Base-by-base conservation (phyloP, 2,329 filamentous ascomycete species). In the Zymoseptoria pseudotritici region DNA sequence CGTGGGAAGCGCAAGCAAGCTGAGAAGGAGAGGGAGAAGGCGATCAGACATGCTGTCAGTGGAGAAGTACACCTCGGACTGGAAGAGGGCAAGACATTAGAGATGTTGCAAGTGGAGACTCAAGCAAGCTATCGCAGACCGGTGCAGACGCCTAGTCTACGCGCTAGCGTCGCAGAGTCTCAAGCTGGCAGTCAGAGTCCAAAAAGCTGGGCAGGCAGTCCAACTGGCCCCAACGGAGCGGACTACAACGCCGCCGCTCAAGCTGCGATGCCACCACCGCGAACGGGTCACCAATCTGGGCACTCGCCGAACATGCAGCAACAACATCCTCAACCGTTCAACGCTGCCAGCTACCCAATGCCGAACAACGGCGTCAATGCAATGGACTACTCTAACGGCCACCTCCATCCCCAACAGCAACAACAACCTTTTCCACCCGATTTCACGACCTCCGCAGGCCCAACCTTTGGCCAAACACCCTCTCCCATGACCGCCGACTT, bases 1-100 rank as follows among this genome's bases (percentile, higher is more conserved):
- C 85, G 90, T 61, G 85, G 90, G 59, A 97, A 97, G 79, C 85
- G 93, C 62, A 97, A 96, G 81, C 86, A 83, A 62, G 79, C 84
- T 52, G 86, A 87, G 20, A 61, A 68, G 20, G 78, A 79, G 52
- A 73, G 75, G 5, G 63, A 72, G 31, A 69, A 70, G 65, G 65
- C 64, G 24, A 60, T 65, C 58, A 63, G 65, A 24, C 66, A 72
- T 57, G 63, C 64, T 54, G 61, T 63, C 22, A 64, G 55, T 21
- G 65, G 56, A 42, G 63, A 66, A 55, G 62, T 68, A 21, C 59
- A 59, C 2, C 62, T 69, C 24, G 70, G 65, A 7, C 60, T 72
- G 24, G 69, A 72, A 54, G 69, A 70, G 53, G 72, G 70, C 26
- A 71, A 71, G 59, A 70, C 67, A 7, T 56, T 71, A 49, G 70